These are phyloP conservation scores for Plasmodium blacklocki DNA, from an alignment of 169 alveolate genomes.

Conservation along the genomic window DNA sequence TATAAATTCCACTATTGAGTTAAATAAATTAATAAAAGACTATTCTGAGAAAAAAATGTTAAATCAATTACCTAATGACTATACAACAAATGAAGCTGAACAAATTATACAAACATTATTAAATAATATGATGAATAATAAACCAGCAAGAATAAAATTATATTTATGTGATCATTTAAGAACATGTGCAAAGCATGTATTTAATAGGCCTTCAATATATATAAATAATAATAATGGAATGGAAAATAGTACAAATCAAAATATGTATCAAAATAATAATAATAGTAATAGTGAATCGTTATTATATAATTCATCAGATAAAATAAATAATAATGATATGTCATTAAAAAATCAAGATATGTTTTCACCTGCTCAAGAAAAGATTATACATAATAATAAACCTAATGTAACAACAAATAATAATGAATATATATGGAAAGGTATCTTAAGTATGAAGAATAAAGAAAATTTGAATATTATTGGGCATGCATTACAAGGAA, in stretches of 20 bases:
- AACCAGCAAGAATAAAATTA: conserved; percentile 62
- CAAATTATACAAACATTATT: conserved; percentile 20
- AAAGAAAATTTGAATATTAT: conserved; percentile 37
- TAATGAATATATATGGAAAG: conserved; percentile 48
- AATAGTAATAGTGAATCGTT: conserved; percentile 1
- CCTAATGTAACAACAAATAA: not conserved
- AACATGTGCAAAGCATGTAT: conserved; percentile 85
- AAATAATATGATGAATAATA: conserved; percentile 20
- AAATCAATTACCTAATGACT: conserved; percentile 2
- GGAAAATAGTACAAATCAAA: not conserved
- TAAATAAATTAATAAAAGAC: conserved; percentile 32
- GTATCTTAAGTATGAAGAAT: conserved; percentile 59
- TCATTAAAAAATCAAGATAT: not conserved
- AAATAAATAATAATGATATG: not conserved
- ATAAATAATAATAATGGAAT: conserved; percentile 1
- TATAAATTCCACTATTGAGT: conserved; percentile 8
- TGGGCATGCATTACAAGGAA: conserved; percentile 53
- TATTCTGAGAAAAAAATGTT: conserved; percentile 22
- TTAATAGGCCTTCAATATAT: conserved; percentile 67
- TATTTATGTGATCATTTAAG: conserved; percentile 82
- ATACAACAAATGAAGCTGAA: conserved; percentile 40
- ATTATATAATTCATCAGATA: not conserved
- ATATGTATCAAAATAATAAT: conserved; percentile 8
- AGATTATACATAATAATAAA: conserved; percentile 5
- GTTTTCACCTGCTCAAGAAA: not conserved